Evolutionary conservation across 108 stramenopile species (phyloP), one percentile per base, ranked within the genome.

Genomic region (Skeletonema costatum): DNA sequence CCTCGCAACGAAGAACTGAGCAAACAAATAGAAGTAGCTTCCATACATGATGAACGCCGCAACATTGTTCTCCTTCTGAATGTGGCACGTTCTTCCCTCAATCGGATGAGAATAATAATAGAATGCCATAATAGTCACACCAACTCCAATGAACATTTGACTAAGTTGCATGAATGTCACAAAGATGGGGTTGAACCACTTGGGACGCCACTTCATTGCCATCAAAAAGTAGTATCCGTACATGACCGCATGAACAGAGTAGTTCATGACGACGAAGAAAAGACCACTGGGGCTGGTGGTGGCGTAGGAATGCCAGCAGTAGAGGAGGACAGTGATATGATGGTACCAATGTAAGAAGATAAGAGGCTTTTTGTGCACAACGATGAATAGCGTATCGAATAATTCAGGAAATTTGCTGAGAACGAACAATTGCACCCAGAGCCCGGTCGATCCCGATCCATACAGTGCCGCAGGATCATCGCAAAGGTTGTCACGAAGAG

Each of bases 201-300:
- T 89, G 65, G 95, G 92, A 63, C 82, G 77, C 59, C 74, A 62
- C 62, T 86, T 82, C 30, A 97, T 77, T 19, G 98, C 97, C 92
- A 95, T 95, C 46, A 98, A 87, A 70, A 92, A 97, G 90, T 98
- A 99, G 80, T 99, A 99, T 25, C 89, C 85, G 89, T 99, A 99
- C 99, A 99, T 99, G 66, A 97, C 78, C 35, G 97, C 96, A 70
- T 99, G 99, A 17, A 99, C 99, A 32, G 90, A 76, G 87, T 98
- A 99, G 85, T 99, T 99, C 98, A 99, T 99, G n/a, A 95, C 96
- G 19, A 95, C 93, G 80, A 99, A 99, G 88, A 97, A 96, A 42
- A 99, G 85, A 25, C 97, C 99, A n/a, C 85, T 72, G 68, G 96
- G 89, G n/a, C 91, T 78, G 58, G 84, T 87, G 66, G 91, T 89